These are phyloP conservation scores for Delonix regia DNA, from an alignment of 306 rosid species.

Conservation along the genomic window DNA sequence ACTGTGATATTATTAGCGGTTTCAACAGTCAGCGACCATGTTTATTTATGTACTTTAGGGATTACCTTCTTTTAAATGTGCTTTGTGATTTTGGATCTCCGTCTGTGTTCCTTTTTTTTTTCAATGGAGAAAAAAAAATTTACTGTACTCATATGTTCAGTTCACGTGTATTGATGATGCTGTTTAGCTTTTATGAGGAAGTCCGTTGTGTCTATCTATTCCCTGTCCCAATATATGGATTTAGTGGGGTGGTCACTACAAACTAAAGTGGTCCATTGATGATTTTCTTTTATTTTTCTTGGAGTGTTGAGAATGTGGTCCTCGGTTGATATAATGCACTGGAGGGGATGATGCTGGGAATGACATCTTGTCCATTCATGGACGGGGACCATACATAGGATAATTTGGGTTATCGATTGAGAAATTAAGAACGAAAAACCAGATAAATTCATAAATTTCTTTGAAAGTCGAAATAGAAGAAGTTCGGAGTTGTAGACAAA, in stretches of 20 bases:
- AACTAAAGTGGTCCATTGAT: conserved; percentile 35
- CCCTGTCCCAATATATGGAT: conserved; percentile 25
- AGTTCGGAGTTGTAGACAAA: no score
- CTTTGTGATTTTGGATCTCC: background rate
- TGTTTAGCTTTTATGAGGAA: conserved; percentile 3
- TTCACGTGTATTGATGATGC: conserved; percentile 30
- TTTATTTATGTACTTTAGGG: conserved; percentile 24
- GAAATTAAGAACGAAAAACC: background rate
- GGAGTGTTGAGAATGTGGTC: conserved; percentile 23
- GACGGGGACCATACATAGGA: background rate
- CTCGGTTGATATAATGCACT: background rate
- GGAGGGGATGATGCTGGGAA: background rate
- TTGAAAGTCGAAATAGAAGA: no score
- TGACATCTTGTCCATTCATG: background rate
- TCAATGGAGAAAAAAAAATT: background rate
- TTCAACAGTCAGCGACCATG: background rate
- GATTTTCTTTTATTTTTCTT: background rate
- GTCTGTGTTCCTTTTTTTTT: background rate
- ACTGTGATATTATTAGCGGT: background rate
- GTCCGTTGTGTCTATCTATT: conserved; percentile 25
- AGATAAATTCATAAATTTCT: no score
- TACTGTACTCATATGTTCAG: background rate
- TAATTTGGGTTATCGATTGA: background rate
- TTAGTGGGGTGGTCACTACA: conserved; percentile 15
- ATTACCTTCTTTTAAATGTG: conserved; percentile 11